Percentiles rank a stretch among this genome's conserved stretches.
These are phyloP conservation scores for Calocera viscosa DNA, from an alignment of 768 basidiomycete genomes.

Conservation along the genomic window DNA sequence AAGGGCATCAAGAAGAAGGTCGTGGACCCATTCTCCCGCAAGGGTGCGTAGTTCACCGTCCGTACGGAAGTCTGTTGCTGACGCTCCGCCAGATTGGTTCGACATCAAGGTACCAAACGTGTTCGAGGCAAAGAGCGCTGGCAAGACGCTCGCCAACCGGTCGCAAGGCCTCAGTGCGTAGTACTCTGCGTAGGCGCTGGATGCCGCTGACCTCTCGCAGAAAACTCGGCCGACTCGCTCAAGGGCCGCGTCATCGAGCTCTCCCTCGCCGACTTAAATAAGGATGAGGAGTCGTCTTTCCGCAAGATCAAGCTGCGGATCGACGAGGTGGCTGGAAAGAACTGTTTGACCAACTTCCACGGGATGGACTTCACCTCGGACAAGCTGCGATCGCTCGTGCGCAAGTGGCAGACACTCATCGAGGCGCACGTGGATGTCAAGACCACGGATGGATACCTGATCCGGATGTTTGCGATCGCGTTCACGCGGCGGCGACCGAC, in stretches of 20 bases:
- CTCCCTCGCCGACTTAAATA: conserved; percentile 94
- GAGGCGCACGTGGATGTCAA: conserved; percentile 98
- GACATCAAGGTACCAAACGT: conserved; percentile 97
- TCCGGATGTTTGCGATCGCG: conserved; percentile 96
- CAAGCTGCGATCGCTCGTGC: conserved; percentile 98
- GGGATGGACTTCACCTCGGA: conserved; percentile 99
- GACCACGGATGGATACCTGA: conserved; percentile 97
- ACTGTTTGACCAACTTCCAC: conserved; percentile 99
- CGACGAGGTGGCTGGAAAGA: conserved; percentile 94
- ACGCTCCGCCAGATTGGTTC: conserved; percentile 69
- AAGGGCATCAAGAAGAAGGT: conserved; percentile 99
- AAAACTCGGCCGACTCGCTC: conserved; percentile 96
- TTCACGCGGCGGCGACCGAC: conserved; percentile 95
- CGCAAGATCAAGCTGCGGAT: conserved; percentile 98
- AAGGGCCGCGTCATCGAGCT: conserved; percentile 95
- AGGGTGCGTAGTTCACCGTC: conserved; percentile 45
- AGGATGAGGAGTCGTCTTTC: conserved; percentile 99
- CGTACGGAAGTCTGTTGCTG: not conserved
- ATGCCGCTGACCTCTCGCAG: conserved; percentile 31
- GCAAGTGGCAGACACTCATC: conserved; percentile 99
- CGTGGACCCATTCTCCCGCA: conserved; percentile 98
- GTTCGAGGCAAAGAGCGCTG: conserved; percentile 92
- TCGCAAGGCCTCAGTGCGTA: conserved; percentile 93
- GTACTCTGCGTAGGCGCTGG: not conserved
- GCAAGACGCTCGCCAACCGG: conserved; percentile 97